Conservation (phyloP, 805 yeast species). For the Saturnispora galanensis region DNA sequence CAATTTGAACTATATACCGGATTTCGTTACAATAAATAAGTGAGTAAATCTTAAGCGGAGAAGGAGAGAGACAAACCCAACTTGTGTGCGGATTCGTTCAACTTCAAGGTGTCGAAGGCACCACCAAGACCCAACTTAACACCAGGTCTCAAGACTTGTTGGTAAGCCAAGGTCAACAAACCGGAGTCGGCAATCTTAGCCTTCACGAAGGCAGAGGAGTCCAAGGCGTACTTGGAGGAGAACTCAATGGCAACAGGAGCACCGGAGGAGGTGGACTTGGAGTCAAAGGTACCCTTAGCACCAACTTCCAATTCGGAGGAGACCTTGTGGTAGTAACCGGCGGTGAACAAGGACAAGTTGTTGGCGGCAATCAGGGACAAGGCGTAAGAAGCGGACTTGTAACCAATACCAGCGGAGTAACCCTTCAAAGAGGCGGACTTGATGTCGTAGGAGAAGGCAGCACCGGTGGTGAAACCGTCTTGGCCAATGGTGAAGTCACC, state of each 20-base stretch:
- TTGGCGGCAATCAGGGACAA: slow-evolving; percentile 76
- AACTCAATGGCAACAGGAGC: slow-evolving; percentile 87
- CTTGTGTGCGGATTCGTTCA: slow-evolving; percentile 96
- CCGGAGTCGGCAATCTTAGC: slow-evolving; percentile 97
- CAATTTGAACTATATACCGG: slow-evolving; percentile 44
- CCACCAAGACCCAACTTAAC: slow-evolving; percentile 96
- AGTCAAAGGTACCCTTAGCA: slow-evolving; percentile 94
- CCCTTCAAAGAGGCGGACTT: slow-evolving; percentile 85
- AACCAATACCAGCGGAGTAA: slow-evolving; percentile 90
- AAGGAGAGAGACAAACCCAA: slow-evolving; percentile 91
- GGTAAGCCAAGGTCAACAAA: slow-evolving; percentile 85
- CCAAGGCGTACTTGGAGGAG: slow-evolving; percentile 90
- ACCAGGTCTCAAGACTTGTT: slow-evolving; percentile 92
- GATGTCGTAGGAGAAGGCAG: slow-evolving; percentile 94
- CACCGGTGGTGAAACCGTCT: slow-evolving; percentile 95
- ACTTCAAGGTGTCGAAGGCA: slow-evolving; percentile 89
- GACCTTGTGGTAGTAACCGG: slow-evolving; percentile 95
- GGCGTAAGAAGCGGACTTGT: slow-evolving; percentile 80
- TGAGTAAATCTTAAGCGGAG: slow-evolving; percentile 51
- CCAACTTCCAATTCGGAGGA: slow-evolving; percentile 90
- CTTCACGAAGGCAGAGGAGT: slow-evolving; percentile 81
- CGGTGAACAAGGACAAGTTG: slow-evolving; percentile 82
- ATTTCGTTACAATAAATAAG: slow-evolving; percentile 38
- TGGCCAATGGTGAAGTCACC: slow-evolving; percentile 94
- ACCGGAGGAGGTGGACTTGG: slow-evolving; percentile 59